Conservation (phyloP, 2,329 filamentous ascomycete genomes). For the Cytospora piceicola region DNA sequence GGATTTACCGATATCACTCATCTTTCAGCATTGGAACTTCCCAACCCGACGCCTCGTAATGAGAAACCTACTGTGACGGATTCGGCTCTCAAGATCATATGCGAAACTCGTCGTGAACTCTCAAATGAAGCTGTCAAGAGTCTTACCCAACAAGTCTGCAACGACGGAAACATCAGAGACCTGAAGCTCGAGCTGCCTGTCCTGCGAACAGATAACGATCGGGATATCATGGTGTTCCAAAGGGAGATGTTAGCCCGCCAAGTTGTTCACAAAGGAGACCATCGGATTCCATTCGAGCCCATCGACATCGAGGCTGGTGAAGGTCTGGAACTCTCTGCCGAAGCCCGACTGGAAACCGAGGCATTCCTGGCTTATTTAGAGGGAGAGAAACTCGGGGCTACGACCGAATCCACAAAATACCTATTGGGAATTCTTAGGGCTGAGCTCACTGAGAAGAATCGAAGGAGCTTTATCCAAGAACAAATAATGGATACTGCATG, state of each 20-base stretch:
- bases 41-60: not conserved
- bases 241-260: slow-evolving; percentile 27
- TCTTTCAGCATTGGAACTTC: slow-evolving; percentile 17
- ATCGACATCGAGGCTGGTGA: slow-evolving; percentile 34
- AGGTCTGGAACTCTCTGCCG: slow-evolving; percentile 35
- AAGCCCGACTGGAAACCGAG: slow-evolving; percentile 8
- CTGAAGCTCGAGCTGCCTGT: slow-evolving; percentile 35
- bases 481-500: slow-evolving; percentile 25
- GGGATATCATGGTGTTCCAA: slow-evolving; percentile 32
- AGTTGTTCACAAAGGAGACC: slow-evolving; percentile 29
- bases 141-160: slow-evolving; percentile 11
- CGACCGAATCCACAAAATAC: slow-evolving; percentile 31
- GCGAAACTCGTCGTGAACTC: slow-evolving; percentile 12
- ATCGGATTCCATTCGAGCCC: slow-evolving; percentile 36
- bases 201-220: slow-evolving; percentile 35
- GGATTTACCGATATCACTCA: slow-evolving; percentile 22
- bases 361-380: slow-evolving; percentile 28
- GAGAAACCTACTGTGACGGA: slow-evolving; percentile 2
- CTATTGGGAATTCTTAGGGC: slow-evolving; percentile 31
- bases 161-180: not conserved
- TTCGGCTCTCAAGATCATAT: slow-evolving; percentile 16
- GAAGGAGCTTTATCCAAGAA: slow-evolving; percentile 25
- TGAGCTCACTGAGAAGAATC: slow-evolving; percentile 32
- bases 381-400: slow-evolving; percentile 34
- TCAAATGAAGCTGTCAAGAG: slow-evolving; percentile 16